phyloP scores from a whole-genome alignment of 495 filamentous ascomycete species.

The Daldinia childiae region DNA sequence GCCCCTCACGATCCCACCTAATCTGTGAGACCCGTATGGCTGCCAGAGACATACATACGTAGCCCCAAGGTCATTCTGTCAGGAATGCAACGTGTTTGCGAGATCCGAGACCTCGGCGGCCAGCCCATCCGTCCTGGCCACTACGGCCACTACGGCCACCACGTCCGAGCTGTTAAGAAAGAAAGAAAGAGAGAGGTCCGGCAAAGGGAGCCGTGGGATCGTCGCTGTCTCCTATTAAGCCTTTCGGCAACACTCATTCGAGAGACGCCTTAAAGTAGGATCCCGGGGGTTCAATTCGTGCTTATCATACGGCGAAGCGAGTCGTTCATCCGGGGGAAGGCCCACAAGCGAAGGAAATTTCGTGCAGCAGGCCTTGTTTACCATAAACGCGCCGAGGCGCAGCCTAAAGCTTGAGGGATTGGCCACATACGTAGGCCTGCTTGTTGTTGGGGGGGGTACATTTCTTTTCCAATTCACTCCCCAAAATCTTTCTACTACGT shows the following conservation, averaged over 20 bases:
- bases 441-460: conserved; percentile 22
- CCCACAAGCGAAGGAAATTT: conserved; percentile 30
- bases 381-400: conserved; percentile 30
- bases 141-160: not conserved
- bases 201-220: conserved; percentile 21
- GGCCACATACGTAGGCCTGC: conserved; percentile 27
- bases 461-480: conserved; percentile 23
- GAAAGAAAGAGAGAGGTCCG: conserved; percentile 12
- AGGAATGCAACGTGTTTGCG: conserved; percentile 39
- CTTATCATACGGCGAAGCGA: conserved; percentile 25
- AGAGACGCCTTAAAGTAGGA: conserved; percentile 10
- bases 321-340: conserved; percentile 34
- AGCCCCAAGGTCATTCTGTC: conserved; percentile 23
- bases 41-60: conserved; percentile 41
- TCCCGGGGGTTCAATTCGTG: conserved; percentile 5
- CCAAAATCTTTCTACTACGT: conserved; percentile 10
- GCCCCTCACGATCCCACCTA: conserved; percentile 40
- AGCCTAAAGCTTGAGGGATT: conserved; percentile 26
- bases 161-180: conserved; percentile 33
- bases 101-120: conserved; percentile 38
- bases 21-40: conserved; percentile 34
- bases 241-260: conserved; percentile 29
- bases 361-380: conserved; percentile 40
- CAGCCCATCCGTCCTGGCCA: conserved; percentile 28
- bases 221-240: conserved; percentile 25